phyloP scores from a whole-genome alignment of 1,284 basidiomycete genomes.

The Irpex sp. region DNA sequence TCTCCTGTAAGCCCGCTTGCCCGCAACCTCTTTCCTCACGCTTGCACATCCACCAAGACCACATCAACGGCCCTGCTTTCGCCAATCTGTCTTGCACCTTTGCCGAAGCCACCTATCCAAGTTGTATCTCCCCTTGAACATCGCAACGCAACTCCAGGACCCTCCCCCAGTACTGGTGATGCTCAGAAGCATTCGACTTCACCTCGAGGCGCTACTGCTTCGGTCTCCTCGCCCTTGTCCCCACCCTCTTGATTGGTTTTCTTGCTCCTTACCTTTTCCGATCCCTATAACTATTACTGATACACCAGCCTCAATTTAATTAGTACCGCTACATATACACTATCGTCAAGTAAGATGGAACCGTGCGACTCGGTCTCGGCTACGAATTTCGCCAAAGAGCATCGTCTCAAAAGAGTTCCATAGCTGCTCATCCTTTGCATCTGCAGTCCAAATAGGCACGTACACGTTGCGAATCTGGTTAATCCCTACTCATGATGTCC shows the following conservation, averaged over 20 bases:
- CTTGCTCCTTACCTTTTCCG: too few species aligned
- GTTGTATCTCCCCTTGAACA: background rate
- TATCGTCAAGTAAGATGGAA: constrained; percentile 22
- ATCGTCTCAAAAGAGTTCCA: constrained; percentile 32
- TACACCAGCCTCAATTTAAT: background rate
- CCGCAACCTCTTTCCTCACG: background rate
- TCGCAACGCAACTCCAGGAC: background rate
- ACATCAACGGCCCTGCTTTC: too few species aligned
- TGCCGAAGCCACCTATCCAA: background rate
- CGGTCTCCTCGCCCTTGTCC: too few species aligned
- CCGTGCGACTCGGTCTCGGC: constrained; percentile 25
- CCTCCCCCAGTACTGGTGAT: background rate
- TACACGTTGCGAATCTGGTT: constrained; percentile 40
- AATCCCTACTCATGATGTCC: constrained; percentile 28
- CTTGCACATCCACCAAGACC: too few species aligned
- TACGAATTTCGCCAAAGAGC: constrained; percentile 27
- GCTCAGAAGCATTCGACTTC: too few species aligned
- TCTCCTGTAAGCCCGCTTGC: background rate
- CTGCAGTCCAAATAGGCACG: constrained; percentile 28
- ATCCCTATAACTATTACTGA: background rate
- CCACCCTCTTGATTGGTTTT: too few species aligned
- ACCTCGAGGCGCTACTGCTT: too few species aligned
- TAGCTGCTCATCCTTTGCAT: constrained; percentile 22
- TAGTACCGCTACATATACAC: background rate
- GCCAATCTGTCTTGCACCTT: too few species aligned